Conservation (phyloP, 2,329 filamentous ascomycete species). For the Aspergillus quadrilineatus region DNA sequence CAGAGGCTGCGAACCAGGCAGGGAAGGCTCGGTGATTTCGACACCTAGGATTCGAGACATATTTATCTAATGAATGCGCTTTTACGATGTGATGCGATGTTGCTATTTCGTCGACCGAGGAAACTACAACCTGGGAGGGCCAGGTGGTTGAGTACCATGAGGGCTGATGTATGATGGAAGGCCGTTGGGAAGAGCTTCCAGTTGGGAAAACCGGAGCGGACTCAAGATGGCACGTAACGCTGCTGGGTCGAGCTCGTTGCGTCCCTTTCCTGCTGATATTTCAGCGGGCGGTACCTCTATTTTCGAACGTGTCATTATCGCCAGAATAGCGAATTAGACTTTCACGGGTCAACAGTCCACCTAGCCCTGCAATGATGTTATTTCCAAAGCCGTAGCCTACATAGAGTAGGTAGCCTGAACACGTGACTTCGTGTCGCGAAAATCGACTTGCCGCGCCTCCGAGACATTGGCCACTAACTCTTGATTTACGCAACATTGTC, state of each 20-base stretch:
- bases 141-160: not conserved
- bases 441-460: conserved; percentile 23
- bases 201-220: conserved; percentile 1
- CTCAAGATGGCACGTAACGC: not conserved
- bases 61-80: conserved; percentile 7
- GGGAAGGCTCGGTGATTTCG: conserved; percentile 46
- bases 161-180: not conserved
- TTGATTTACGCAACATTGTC: not conserved
- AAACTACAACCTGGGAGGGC: not conserved
- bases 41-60: not conserved
- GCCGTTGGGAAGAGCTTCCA: not conserved
- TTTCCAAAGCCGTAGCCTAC: conserved; percentile 1
- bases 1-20: conserved; percentile 52
- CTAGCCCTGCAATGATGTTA: not conserved
- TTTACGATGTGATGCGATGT: conserved; percentile 19
- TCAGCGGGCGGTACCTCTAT: not conserved
- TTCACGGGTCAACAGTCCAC: not conserved
- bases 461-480: not conserved
- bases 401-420: not conserved
- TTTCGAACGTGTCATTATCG: not conserved
- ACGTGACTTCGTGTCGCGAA: conserved; percentile 26
- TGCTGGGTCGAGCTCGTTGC: not conserved
- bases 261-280: not conserved
- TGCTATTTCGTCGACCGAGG: not conserved
- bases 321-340: not conserved